Evolutionary conservation across 306 rosid genomes (phyloP).

Genomic region (Elaeagnus macrophylla): DNA sequence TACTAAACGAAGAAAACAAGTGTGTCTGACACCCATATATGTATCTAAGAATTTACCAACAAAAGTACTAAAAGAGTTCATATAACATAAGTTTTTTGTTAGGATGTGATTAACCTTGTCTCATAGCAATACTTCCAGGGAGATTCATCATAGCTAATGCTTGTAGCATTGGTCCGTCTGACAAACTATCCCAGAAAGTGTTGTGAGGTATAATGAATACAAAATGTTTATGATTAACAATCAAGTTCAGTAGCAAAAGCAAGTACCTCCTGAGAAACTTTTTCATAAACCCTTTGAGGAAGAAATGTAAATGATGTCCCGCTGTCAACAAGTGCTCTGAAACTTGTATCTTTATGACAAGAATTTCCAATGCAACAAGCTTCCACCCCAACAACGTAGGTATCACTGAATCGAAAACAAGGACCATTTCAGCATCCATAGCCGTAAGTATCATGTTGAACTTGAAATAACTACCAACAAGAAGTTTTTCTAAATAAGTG

Average conservation of each 20-base stretch:
- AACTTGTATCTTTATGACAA: constrained; percentile 35
- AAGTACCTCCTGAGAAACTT: constrained; percentile 39
- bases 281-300: constrained; percentile 32
- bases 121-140: constrained; percentile 53
- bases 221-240: constrained; percentile 4
- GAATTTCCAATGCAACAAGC: constrained; percentile 41
- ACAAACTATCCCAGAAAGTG: constrained; percentile 42
- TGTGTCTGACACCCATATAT: too few species aligned
- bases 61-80: too few species aligned
- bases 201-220: constrained; percentile 11
- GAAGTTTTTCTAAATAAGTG: neutral
- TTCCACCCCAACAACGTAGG: constrained; percentile 45
- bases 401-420: constrained; percentile 22
- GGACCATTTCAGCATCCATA: neutral
- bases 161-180: constrained; percentile 39
- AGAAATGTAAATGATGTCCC: constrained; percentile 57
- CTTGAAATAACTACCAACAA: neutral
- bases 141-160: constrained; percentile 11
- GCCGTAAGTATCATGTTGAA: neutral
- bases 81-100: too few species aligned
- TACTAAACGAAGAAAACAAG: too few species aligned
- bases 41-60: too few species aligned
- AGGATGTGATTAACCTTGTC: constrained; percentile 22
- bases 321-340: constrained; percentile 42
- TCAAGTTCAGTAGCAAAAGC: neutral